Percentiles rank a stretch among this genome's conserved stretches.
Conservation (phyloP, 164 flowering plant genomes). For the Macadamia integrifolia region DNA sequence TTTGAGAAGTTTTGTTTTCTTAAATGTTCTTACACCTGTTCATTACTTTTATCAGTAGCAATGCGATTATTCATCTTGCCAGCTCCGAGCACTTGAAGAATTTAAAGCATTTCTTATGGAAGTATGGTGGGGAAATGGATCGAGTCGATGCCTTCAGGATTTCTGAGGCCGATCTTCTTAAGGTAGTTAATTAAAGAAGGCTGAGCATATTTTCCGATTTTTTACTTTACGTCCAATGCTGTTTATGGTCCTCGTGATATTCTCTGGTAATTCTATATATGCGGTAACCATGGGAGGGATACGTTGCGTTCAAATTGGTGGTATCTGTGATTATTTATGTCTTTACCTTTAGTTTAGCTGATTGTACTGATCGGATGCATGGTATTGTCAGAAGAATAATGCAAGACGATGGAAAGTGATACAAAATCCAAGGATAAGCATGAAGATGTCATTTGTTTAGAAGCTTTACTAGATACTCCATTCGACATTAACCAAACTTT, state of each 20-base stretch:
- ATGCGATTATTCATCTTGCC: constrained; percentile 67
- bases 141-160: constrained; percentile 47
- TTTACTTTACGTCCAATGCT: neutral
- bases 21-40: neutral
- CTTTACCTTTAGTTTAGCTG: too few relatives aligned
- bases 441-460: too few relatives aligned
- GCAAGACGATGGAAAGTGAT: too few relatives aligned
- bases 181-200: constrained; percentile 34
- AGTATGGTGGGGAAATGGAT: constrained; percentile 64
- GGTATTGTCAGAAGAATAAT: too few relatives aligned
- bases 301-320: too few relatives aligned
- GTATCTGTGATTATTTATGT: too few relatives aligned
- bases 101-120: constrained; percentile 68
- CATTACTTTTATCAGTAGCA: constrained; percentile 32
- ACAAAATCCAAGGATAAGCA: too few relatives aligned
- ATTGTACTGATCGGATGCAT: too few relatives aligned
- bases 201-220: neutral
- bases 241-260: neutral
- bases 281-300: too few relatives aligned
- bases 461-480: too few relatives aligned
- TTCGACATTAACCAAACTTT: too few relatives aligned
- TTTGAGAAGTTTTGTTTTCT: neutral
- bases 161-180: constrained; percentile 45
- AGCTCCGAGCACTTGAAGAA: constrained; percentile 64
- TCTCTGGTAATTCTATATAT: neutral